Evolutionary conservation across 768 basidiomycete species (phyloP).

Genomic region (Macrocybe gigantea): DNA sequence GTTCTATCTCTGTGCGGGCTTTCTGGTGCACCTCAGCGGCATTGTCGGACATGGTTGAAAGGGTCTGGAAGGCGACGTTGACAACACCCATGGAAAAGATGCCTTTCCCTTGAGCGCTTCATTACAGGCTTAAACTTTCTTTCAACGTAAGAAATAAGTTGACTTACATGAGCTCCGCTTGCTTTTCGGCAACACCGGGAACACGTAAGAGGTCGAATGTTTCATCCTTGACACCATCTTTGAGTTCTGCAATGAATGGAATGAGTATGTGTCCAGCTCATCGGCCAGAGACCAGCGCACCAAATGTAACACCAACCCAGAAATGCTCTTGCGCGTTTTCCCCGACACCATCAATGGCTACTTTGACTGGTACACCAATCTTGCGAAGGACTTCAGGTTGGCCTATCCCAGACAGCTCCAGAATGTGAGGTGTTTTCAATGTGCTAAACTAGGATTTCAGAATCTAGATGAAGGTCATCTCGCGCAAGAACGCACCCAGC

Average conservation of each 20-base stretch:
- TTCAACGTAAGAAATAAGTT: neutral
- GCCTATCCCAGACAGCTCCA: conserved; percentile 15
- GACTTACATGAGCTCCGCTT: neutral
- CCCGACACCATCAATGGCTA: conserved; percentile 13
- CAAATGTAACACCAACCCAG: neutral
- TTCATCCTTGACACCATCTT: neutral
- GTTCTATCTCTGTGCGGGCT: too few species aligned
- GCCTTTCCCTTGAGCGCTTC: conserved; percentile 18
- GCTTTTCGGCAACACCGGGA: neutral
- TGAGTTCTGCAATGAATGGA: neutral
- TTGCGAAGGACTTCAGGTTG: conserved; percentile 2
- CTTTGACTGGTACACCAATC: conserved; percentile 7
- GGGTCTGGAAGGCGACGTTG: conserved; percentile 21
- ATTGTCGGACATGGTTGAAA: conserved; percentile 17
- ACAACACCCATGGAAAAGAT: conserved; percentile 12
- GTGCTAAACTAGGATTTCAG: conserved; percentile 1
- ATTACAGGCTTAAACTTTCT: neutral
- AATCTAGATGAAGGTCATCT: neutral
- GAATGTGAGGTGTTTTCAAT: conserved; percentile 12
- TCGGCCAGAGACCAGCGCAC: too few species aligned
- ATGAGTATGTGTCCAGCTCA: too few species aligned
- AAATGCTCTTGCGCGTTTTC: conserved; percentile 14
- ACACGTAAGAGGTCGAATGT: conserved; percentile 12
- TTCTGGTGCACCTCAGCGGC: conserved; percentile 11
- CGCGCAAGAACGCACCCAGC: conserved; percentile 25